A percentile compares a stretch with the other conserved stretches of the same genome.
These are phyloP conservation scores for Flueggea neowawraea DNA, from an alignment of 441 rosid species.

Conservation along the genomic window DNA sequence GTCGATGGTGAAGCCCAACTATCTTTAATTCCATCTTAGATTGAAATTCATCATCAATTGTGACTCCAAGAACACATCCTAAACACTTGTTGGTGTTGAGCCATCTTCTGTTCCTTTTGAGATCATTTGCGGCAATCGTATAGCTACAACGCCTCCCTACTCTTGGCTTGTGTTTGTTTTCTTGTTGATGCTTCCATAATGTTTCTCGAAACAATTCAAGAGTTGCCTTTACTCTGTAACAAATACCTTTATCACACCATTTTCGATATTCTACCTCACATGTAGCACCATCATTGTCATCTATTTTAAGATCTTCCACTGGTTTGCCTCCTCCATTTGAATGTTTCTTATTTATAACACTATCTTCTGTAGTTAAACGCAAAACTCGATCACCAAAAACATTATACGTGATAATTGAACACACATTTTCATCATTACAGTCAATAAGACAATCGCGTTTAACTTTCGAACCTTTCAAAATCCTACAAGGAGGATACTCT, in stretches of 20 bases:
- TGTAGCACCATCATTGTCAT: no score
- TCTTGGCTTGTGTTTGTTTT: slow-evolving; percentile 39
- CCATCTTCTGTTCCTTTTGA: slow-evolving; percentile 34
- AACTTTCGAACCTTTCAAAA: no score
- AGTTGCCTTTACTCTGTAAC: no score
- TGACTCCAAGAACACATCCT: slow-evolving; percentile 73
- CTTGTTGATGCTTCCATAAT: slow-evolving; percentile 46
- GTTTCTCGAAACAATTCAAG: slow-evolving; percentile 46
- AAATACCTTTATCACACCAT: slow-evolving; percentile 9
- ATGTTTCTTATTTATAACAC: no score
- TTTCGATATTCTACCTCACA: neutral
- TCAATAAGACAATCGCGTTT: no score
- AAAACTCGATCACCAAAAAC: no score
- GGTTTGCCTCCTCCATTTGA: no score
- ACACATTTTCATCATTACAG: no score
- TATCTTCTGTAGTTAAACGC: no score
- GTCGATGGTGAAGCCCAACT: slow-evolving; percentile 61
- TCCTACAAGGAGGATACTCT: no score
- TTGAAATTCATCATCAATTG: slow-evolving; percentile 75
- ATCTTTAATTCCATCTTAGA: slow-evolving; percentile 59
- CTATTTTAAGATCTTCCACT: no score
- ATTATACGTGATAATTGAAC: no score
- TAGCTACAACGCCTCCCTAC: slow-evolving; percentile 16
- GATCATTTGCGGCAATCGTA: slow-evolving; percentile 36
- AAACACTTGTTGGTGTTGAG: slow-evolving; percentile 32